Conservation (phyloP, 164 flowering plant genomes). For the Berberis vulgaris region DNA sequence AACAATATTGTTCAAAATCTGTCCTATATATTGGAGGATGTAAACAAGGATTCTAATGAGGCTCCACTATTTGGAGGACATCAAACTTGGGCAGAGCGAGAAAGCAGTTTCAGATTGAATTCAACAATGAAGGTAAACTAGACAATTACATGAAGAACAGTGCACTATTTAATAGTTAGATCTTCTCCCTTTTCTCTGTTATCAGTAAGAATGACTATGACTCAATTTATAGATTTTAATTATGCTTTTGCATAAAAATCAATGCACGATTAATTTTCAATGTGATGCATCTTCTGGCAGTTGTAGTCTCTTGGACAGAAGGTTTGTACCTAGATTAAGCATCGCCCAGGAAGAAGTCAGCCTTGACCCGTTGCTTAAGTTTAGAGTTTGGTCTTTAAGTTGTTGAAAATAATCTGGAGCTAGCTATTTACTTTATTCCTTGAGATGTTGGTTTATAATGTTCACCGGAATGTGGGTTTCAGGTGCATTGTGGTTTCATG, state of each 20-base stretch:
- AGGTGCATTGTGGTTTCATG: constrained; percentile 97
- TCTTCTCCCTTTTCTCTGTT: background rate
- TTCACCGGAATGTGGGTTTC: constrained; percentile 10
- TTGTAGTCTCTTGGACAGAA: no score
- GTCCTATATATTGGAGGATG: constrained; percentile 54
- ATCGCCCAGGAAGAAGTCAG: no score
- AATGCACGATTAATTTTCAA: no score
- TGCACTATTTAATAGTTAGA: background rate
- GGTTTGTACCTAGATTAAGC: no score
- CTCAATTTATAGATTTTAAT: no score
- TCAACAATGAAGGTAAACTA: constrained; percentile 67
- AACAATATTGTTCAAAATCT: constrained; percentile 46
- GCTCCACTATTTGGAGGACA: constrained; percentile 84
- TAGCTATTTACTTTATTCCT: background rate
- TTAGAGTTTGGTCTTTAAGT: no score
- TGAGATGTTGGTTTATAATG: background rate
- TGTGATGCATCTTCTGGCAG: no score
- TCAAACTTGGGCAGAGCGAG: constrained; percentile 73
- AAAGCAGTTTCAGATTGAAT: constrained; percentile 63
- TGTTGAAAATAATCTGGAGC: background rate
- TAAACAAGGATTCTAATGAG: constrained; percentile 32
- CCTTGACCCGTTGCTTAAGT: no score
- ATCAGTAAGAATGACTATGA: background rate
- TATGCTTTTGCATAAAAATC: no score
- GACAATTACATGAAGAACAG: background rate